Conservation (phyloP, 202 grass and related monocot species). For the Thinopyrum obtusiflorum region DNA sequence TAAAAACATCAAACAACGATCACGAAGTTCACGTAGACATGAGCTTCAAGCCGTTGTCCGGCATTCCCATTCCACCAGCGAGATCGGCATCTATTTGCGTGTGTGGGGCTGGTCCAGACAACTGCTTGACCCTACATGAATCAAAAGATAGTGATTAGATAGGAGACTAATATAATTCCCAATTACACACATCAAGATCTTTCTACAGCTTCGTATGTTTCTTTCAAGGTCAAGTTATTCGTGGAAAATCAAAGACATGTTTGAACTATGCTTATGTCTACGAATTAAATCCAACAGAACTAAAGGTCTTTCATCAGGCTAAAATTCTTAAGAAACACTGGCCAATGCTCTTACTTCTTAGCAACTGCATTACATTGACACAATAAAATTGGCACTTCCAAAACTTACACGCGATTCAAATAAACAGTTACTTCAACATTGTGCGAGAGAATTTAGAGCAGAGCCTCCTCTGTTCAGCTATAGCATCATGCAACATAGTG, state of each 20-base stretch:
- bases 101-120: conserved; percentile 76
- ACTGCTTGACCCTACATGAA: conserved; percentile 68
- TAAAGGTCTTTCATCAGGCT: not conserved
- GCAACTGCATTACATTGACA: not conserved
- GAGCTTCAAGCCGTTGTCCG: conserved; percentile 91
- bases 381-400: not conserved
- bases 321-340: not conserved
- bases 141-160: conserved; percentile 14
- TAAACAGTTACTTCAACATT: not conserved
- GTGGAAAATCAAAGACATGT: not conserved
- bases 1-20: not conserved
- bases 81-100: conserved; percentile 84
- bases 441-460: not conserved
- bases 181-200: not conserved
- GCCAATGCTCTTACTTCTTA: not conserved
- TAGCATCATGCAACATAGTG: not conserved
- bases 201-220: not conserved
- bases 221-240: not conserved
- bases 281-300: not conserved
- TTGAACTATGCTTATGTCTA: not conserved
- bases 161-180: not conserved
- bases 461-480: not conserved
- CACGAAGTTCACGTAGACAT: conserved; percentile 67
- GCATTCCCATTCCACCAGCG: conserved; percentile 92
- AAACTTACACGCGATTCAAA: not conserved